Base-by-base conservation (phyloP, 2,329 filamentous ascomycete genomes). In the Colletotrichum eremochloae region DNA sequence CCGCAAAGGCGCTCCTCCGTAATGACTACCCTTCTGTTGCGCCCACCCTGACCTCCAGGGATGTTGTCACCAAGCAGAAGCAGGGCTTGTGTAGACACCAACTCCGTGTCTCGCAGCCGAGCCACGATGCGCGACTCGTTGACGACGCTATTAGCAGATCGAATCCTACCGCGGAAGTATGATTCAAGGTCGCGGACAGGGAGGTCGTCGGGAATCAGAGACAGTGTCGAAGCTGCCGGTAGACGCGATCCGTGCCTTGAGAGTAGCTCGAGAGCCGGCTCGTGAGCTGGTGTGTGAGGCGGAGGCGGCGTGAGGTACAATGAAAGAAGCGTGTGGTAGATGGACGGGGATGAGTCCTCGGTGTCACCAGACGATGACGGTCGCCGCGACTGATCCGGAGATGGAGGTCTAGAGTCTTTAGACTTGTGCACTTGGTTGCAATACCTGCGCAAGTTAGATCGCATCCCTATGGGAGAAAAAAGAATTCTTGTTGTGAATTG, bases 101-200 rank as follows among this genome's bases (percentile, higher is more conserved):
- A 91, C 78, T 95, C 91, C 44, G 94, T 92, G 78, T 93, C 94
- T 56, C 94, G 88, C 75, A 99, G 83, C 1, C 91, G 91, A 2
- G 92, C 90, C 2, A 95, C 89, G 38, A 99, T 91, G 38, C 93
- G 90, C 42, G 92, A 90, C 81, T 96, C 92, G 76, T 95, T 96
- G 72, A 96, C 88, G 1, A 93, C 87, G 33, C 91, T 93, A 77
- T 95, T 98, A 64, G 94, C 94, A 14, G 92, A 91, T 29, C 96
- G 91, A 77, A 98, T 97, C 31, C 96, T 92, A 14, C 95, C 95
- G 48, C 92, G 90, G 86, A 99, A 98, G 82, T 99, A 99, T 18
- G 92, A 92, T 78, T 95, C 93, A 0, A 99, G 89, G 69, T 96
- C 90, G 48, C 88, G 86, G 9, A 98, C 90, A 0, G 94, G 92